Conservation (phyloP, 768 basidiomycete species). For the Trametes cubensis region DNA sequence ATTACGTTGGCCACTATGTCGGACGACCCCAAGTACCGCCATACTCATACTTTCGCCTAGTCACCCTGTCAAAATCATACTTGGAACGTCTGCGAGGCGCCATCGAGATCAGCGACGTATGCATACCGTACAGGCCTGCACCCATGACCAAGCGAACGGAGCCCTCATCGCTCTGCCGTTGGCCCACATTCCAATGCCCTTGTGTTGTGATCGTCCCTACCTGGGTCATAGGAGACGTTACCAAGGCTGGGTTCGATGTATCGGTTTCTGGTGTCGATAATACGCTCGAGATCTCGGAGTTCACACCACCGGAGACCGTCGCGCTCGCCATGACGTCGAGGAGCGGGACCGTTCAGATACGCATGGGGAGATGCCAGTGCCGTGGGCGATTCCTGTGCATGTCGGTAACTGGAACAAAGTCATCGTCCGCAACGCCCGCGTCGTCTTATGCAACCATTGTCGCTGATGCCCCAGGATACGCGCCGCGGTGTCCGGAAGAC, state of each 20-base stretch:
- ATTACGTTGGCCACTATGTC: slow-evolving; percentile 21
- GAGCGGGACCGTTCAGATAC: slow-evolving; percentile 8
- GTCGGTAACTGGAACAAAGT: slow-evolving; percentile 6
- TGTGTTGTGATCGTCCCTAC: slow-evolving; percentile 15
- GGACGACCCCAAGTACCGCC: slow-evolving; percentile 10
- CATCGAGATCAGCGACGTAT: slow-evolving; percentile 7
- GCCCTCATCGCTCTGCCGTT: background rate
- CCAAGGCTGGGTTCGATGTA: background rate
- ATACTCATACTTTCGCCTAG: slow-evolving; percentile 17
- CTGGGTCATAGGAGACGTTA: slow-evolving; percentile 1
- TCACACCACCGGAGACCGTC: background rate
- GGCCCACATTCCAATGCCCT: slow-evolving; percentile 8
- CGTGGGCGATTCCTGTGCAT: slow-evolving; percentile 10
- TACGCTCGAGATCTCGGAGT: background rate
- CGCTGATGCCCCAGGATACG: too few relatives aligned
- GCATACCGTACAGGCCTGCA: slow-evolving; percentile 9
- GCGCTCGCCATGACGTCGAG: background rate
- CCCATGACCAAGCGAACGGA: background rate
- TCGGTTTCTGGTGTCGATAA: background rate
- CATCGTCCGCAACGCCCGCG: background rate
- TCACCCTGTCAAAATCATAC: background rate
- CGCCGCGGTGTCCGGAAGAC: slow-evolving; percentile 8
- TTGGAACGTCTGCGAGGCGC: background rate
- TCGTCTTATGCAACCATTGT: background rate
- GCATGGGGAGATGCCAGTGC: slow-evolving; percentile 15